Evolutionary conservation across 805 yeast species (phyloP), one percentile per base, ranked within the genome.

Genomic region (Brettanomyces custersianus): DNA sequence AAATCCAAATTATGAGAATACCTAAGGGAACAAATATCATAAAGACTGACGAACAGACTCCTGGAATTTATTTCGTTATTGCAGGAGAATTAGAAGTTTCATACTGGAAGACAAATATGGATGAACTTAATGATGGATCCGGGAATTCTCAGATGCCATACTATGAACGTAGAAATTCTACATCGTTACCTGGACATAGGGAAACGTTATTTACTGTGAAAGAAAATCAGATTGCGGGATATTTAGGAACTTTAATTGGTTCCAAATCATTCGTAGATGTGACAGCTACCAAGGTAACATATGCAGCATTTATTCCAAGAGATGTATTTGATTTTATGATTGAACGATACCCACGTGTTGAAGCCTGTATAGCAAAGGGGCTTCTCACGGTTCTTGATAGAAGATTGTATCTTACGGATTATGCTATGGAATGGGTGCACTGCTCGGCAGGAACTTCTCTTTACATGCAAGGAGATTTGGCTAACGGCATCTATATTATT

Each of bases 351-450:
- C 88, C 90, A 40, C 68, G 75, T 56, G 66, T 90, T 8, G 81
- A 83, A 45, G 62, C 90, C 26, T 75, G 86, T 2, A 70, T 87
- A 31, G 95, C 97, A 0, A 76, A 77, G 40, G 70, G 77, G 7
- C 61, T 90, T 43, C 76, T 81, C 31, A 66, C 65, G n/a, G 65
- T 82, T 2, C 57, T 92, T 27, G 79, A 88, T 20, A 63, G 71
- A 20, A 73, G 81, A 37, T 64, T 90, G 26, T 57, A 82, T 26
- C 74, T 80, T 38, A 72, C 92, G 29, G 97, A 90, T 51, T 85
- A 83, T 57, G 95, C 96, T 0, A 62, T 92, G 35, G 98, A 92
- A 55, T 90, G 97, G 97, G 76, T 88, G 28, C 95, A 86, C 40
- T 66, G 83, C 10, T 77, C 77, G n/a, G 90, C 96, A 2, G 95